Percentiles rank a stretch among this genome's conserved stretches.
Conservation (phyloP, 306 rosid genomes). For the Pterocarpus macrocarpus region DNA sequence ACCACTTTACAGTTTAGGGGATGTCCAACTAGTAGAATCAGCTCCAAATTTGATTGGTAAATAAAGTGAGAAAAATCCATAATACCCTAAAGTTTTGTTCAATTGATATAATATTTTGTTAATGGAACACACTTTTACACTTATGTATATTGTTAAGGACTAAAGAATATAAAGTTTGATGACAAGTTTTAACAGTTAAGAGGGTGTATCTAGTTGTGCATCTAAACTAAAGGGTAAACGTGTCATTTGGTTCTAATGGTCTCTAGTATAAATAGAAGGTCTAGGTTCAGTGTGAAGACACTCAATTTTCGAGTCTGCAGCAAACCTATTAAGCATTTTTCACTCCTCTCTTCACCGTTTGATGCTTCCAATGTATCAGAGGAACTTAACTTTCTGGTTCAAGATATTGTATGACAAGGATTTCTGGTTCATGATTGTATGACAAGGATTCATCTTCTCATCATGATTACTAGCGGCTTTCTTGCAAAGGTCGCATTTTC, state of each 20-base stretch:
- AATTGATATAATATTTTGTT: not conserved
- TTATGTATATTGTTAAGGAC: not conserved
- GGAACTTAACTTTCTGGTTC: not conserved
- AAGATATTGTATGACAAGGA: not conserved
- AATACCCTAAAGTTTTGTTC: not conserved
- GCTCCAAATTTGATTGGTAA: not conserved
- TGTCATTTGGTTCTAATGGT: not conserved
- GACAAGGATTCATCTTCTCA: not conserved
- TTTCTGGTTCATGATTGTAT: not conserved
- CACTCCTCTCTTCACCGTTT: conserved; percentile 4
- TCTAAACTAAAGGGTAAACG: not conserved
- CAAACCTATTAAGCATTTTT: not conserved
- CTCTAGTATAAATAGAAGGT: not conserved
- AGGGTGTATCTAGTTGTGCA: not conserved
- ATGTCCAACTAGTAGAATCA: not conserved
- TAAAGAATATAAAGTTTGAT: not conserved
- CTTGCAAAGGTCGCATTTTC: not conserved
- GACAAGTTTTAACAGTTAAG: not conserved
- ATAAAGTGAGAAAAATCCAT: not conserved
- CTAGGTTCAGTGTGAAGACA: not conserved
- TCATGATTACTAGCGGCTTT: not conserved
- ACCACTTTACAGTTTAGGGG: not conserved
- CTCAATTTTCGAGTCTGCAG: not conserved
- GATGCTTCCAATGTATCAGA: not conserved
- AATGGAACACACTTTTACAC: not conserved